These are phyloP conservation scores for Geoglossum glabrum DNA, from an alignment of 495 filamentous ascomycete genomes.

Conservation along the genomic window DNA sequence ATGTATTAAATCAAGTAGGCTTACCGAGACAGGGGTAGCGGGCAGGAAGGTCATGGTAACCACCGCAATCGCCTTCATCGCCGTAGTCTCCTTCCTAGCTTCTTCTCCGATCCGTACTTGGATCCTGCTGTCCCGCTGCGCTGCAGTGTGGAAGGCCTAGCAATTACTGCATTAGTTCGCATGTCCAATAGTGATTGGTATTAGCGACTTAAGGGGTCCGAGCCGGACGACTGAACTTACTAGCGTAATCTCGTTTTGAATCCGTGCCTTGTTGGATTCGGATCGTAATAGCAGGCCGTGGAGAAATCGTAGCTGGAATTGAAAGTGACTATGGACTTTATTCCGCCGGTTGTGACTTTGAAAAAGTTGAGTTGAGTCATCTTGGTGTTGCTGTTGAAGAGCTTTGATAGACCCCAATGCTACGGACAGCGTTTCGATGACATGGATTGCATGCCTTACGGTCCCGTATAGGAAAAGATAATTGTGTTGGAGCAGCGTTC, in stretches of 20 bases:
- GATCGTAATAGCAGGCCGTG: neutral
- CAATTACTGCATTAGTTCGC: neutral
- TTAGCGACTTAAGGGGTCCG: neutral
- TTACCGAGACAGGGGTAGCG: conserved; percentile 8
- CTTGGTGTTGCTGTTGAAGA: neutral
- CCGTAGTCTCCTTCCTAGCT: conserved; percentile 7
- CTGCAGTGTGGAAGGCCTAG: conserved; percentile 7
- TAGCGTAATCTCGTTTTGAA: neutral
- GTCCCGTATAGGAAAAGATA: neutral
- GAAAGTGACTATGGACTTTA: neutral
- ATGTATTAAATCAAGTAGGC: neutral
- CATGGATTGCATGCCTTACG: neutral
- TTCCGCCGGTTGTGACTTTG: too few species aligned
- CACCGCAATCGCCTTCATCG: conserved; percentile 9
- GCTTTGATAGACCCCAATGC: neutral
- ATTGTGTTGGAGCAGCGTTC: too few species aligned
- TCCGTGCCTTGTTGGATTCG: neutral
- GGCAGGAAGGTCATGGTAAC: conserved; percentile 10
- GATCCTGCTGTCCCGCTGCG: conserved; percentile 9
- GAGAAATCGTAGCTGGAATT: neutral
- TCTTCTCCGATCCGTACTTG: conserved; percentile 7
- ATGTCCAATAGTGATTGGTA: neutral
- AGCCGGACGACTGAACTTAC: neutral
- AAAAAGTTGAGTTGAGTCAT: neutral
- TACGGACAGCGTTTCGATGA: neutral